These are phyloP conservation scores for Avicennia marina DNA, from an alignment of 257 asterid species.

Conservation along the genomic window DNA sequence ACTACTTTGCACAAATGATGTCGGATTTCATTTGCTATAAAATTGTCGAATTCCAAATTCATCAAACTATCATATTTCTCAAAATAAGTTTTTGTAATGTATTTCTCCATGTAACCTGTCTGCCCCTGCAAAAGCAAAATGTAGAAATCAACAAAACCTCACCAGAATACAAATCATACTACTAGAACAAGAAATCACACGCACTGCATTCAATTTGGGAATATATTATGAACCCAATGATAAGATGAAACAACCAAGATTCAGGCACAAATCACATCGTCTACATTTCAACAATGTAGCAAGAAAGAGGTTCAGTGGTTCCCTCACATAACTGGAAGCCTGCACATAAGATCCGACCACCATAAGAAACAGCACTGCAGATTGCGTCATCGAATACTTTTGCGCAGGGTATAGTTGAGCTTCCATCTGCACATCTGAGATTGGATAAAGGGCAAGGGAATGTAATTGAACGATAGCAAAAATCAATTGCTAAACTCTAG, in stretches of 20 bases:
- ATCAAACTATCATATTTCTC: constrained; percentile 32
- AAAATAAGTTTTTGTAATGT: constrained; percentile 46
- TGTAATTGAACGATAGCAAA: not conserved
- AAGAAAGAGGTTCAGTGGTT: not conserved
- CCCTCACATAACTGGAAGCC: constrained; percentile 32
- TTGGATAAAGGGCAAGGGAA: not conserved
- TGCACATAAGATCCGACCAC: constrained; percentile 8
- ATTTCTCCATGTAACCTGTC: constrained; percentile 25
- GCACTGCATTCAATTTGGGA: not conserved
- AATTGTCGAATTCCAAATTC: constrained; percentile 41
- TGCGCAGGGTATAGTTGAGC: constrained; percentile 12
- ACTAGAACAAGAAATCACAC: constrained; percentile 8
- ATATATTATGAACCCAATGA: not conserved
- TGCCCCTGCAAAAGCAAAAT: constrained; percentile 31
- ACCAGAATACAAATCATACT: not conserved
- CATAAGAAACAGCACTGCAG: constrained; percentile 20
- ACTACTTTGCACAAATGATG: constrained; percentile 29
- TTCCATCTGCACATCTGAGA: constrained; percentile 23
- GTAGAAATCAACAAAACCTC: constrained; percentile 5
- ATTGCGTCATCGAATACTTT: not conserved
- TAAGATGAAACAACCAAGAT: not conserved
- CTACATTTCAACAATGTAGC: not conserved
- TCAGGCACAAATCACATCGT: not conserved
- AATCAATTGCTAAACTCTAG: not conserved
- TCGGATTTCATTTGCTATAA: constrained; percentile 34